phyloP scores from a whole-genome alignment of 805 yeast species.

The Sugiyamaella chiloensis region DNA sequence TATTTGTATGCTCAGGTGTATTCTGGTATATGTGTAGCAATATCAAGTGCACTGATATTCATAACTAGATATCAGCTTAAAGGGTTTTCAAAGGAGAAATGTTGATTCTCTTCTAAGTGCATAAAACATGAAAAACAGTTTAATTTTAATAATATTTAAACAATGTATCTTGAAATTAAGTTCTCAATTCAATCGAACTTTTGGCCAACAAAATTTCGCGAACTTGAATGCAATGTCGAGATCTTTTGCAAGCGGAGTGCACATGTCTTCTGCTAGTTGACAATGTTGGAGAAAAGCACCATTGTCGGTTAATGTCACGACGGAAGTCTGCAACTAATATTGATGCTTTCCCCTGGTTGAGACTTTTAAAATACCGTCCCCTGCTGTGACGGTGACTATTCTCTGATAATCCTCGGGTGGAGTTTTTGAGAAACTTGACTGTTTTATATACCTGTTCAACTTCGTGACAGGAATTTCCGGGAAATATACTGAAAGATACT shows the following conservation, averaged over 20 bases:
- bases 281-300: constrained; percentile 8
- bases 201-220: constrained; percentile 6
- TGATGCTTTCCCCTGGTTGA: constrained; percentile 7
- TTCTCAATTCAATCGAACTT: background rate
- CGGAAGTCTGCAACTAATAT: constrained; percentile 8
- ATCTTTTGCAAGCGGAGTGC: constrained; percentile 6
- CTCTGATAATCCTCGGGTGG: constrained; percentile 11
- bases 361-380: background rate
- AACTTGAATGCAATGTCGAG: constrained; percentile 9
- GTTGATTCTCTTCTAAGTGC: background rate
- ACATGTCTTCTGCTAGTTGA: constrained; percentile 1
- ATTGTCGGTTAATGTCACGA: background rate
- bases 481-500: constrained; percentile 6
- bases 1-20: constrained; percentile 24
- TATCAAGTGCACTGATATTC: constrained; percentile 9
- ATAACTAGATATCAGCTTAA: background rate
- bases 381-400: background rate
- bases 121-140: no score
- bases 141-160: no score
- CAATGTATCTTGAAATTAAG: no score
- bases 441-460: background rate
- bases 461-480: constrained; percentile 7
- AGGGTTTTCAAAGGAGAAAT: background rate
- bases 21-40: constrained; percentile 18
- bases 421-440: no score